A percentile compares a stretch with the other conserved stretches of the same genome.
phyloP scores from a whole-genome alignment of 208 protist genomes.

The Willaertia magna region DNA sequence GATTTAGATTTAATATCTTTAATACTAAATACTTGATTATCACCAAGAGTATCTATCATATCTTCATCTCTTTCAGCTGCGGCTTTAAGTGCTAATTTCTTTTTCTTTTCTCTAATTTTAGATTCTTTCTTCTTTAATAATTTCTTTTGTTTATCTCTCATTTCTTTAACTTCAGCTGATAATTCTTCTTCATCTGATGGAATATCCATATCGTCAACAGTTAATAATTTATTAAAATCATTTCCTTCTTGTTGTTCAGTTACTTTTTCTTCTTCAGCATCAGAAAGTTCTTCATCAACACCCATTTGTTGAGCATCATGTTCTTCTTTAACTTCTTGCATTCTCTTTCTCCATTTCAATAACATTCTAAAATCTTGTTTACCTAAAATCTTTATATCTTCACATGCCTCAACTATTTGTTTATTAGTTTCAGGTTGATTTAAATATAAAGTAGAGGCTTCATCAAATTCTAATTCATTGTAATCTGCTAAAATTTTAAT shows the following conservation, averaged over 20 bases:
- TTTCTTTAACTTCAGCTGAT: constrained; percentile 59
- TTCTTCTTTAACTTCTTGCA: constrained; percentile 47
- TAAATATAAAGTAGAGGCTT: constrained; percentile 47
- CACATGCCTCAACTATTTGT: constrained; percentile 71
- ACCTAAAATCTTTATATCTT: constrained; percentile 81
- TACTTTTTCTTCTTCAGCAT: constrained; percentile 27
- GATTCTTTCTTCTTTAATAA: constrained; percentile 31
- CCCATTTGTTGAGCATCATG: constrained; percentile 12
- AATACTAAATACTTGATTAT: background rate
- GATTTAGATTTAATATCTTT: background rate
- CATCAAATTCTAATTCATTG: constrained; percentile 72
- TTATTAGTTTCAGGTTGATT: constrained; percentile 63
- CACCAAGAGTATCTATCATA: constrained; percentile 20
- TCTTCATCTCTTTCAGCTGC: background rate
- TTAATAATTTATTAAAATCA: background rate
- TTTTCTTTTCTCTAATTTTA: constrained; percentile 59
- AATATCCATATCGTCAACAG: constrained; percentile 14
- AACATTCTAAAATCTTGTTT: constrained; percentile 75
- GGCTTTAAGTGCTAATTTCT: constrained; percentile 30
- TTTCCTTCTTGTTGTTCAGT: background rate
- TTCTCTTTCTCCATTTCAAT: constrained; percentile 77
- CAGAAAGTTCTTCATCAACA: constrained; percentile 10
- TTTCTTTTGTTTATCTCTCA: constrained; percentile 47
- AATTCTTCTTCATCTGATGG: constrained; percentile 37
- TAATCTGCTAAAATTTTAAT: constrained; percentile 62